Base-by-base conservation (phyloP, 345 rosid species). In the Bretschneidera sinensis region DNA sequence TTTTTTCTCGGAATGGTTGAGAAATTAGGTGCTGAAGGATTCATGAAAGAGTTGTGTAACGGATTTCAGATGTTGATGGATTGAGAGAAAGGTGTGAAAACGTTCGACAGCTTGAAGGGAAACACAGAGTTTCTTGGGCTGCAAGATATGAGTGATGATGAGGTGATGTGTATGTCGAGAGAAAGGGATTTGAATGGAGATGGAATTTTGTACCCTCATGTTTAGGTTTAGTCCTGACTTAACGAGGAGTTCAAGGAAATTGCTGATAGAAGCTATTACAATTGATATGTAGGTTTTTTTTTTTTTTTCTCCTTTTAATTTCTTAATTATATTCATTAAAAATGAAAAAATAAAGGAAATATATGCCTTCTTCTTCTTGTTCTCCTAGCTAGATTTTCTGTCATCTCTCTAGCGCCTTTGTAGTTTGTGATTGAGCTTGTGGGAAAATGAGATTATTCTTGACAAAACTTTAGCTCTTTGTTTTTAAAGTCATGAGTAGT, bases 151-250 rank as follows among this genome's bases (percentile, higher is more conserved):
- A 73, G 72, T 9, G 83, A 82, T 54, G 82, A 80, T 0, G 87
- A 85, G 56, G 17, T 61, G 4, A 43, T 18, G 59, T 72, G 70
- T 31, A 85, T 85, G 91, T 28, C 82, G 25, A 69, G 65, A 53
- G 87, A 80, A 75, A 87, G 87, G 16, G 87, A 85, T 57, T 35
- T 76, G 20, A 84, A 85, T 52, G 91, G 78, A 76, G 67, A 76
- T 74, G 84, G 91, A 85, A 66, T 85, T 85, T 59, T 85, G 82
- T 39, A 75, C 81, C 21, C 76, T 85, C 22, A 85, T 85, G 91
- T 81, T 78, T 59, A 78, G 87, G 75, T 34, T 85, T 28, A 85
- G 91, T 39, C 91, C 91, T 51, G 84, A 53, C 1, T 67, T 81
- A 70, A 84, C 81, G 86, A 66, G 33, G 24, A 54, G 21, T 45